Conservation (phyloP, 78 protist genomes). For the Planoprotostelium fungivorum region DNA sequence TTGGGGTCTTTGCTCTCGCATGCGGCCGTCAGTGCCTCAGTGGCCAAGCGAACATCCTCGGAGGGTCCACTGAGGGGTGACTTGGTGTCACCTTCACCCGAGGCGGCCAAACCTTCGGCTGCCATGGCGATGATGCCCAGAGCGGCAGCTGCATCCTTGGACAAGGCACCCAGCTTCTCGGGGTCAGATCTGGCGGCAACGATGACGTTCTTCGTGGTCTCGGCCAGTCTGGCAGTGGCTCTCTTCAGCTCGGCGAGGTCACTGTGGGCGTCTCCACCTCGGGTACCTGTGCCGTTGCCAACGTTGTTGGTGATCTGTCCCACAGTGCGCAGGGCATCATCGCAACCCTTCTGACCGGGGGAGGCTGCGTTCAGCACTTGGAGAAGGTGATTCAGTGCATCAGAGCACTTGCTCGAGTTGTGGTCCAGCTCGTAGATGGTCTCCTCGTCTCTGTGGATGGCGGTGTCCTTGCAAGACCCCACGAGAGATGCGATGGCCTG, state of each 20-base stretch:
- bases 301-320: background rate
- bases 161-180: constrained; percentile 36
- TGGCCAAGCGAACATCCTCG: background rate
- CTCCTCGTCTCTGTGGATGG: background rate
- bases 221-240: constrained; percentile 23
- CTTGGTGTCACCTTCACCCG: constrained; percentile 11
- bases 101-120: background rate
- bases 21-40: background rate
- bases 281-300: background rate
- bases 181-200: constrained; percentile 43
- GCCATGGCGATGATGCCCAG: constrained; percentile 10
- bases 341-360: background rate
- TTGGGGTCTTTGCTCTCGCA: background rate
- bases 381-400: background rate
- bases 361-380: background rate
- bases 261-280: background rate
- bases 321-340: background rate
- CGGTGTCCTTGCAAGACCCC: background rate
- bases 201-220: constrained; percentile 21
- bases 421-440: background rate
- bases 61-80: constrained; percentile 9
- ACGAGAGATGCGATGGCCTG: background rate
- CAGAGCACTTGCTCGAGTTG: background rate
- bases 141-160: constrained; percentile 37
- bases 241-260: background rate